Conservation (phyloP, 2,329 filamentous ascomycete genomes). For the Coniosporium tulheliwenetii region DNA sequence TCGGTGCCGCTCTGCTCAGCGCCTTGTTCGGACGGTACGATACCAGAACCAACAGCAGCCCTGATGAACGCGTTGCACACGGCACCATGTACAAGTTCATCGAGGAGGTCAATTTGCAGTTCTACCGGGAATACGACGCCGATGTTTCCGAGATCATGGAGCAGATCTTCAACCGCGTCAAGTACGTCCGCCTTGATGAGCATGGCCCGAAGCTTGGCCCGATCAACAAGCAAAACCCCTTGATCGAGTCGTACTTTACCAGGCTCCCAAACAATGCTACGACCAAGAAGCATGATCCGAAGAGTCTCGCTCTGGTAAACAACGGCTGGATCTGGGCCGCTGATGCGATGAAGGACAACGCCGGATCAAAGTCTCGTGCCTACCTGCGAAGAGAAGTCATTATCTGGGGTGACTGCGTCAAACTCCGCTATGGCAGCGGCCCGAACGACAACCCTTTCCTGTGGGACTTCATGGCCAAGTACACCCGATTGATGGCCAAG, state of each 20-base stretch:
- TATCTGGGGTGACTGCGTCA: constrained; percentile 97
- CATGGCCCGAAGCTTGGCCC: constrained; percentile 76
- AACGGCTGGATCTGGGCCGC: constrained; percentile 99
- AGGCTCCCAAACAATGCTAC: constrained; percentile 64
- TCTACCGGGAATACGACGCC: constrained; percentile 82
- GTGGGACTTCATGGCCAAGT: constrained; percentile 91
- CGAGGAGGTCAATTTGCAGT: constrained; percentile 71
- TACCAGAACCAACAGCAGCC: constrained; percentile 31
- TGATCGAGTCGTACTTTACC: constrained; percentile 93
- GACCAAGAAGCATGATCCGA: constrained; percentile 60
- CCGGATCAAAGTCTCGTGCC: constrained; percentile 75
- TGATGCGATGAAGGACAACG: constrained; percentile 86
- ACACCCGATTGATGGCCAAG: constrained; percentile 82
- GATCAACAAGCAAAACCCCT: constrained; percentile 59
- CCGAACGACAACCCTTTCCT: constrained; percentile 81
- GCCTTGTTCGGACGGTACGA: constrained; percentile 56
- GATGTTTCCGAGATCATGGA: constrained; percentile 74
- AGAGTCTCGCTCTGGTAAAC: constrained; percentile 72
- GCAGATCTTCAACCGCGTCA: constrained; percentile 85
- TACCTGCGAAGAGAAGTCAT: constrained; percentile 95
- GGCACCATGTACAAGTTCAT: constrained; percentile 46
- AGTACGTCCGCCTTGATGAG: constrained; percentile 85
- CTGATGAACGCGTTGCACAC: constrained; percentile 34
- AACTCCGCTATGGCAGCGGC: constrained; percentile 72
- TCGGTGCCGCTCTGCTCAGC: constrained; percentile 53